A percentile compares a stretch with the other conserved stretches of the same genome.
These are phyloP conservation scores for Phytophthora crassamura DNA, from an alignment of 352 stramenopile genomes.

Conservation along the genomic window DNA sequence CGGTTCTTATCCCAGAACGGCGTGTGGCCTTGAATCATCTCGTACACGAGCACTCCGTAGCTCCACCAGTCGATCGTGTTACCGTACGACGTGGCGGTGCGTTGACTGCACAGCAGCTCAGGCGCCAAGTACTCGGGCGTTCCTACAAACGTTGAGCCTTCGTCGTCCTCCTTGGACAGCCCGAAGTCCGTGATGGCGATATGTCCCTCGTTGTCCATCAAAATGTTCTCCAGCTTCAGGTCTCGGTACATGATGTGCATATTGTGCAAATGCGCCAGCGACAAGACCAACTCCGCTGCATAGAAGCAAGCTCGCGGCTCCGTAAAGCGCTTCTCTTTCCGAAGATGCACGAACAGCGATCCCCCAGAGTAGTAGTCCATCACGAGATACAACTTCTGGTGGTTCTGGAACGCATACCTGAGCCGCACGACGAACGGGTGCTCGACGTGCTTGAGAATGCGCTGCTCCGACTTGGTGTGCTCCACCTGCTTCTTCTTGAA, in stretches of 20 bases:
- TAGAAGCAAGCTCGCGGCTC: slow-evolving; percentile 85
- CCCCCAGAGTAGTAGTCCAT: slow-evolving; percentile 92
- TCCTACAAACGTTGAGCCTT: slow-evolving; percentile 84
- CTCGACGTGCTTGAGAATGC: slow-evolving; percentile 88
- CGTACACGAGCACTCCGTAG: slow-evolving; percentile 86
- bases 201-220: slow-evolving; percentile 88
- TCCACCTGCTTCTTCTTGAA: slow-evolving; percentile 89
- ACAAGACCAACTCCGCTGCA: slow-evolving; percentile 84
- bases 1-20: slow-evolving; percentile 90
- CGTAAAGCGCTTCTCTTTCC: slow-evolving; percentile 75
- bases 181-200: slow-evolving; percentile 91
- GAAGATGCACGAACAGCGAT: slow-evolving; percentile 86
- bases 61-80: slow-evolving; percentile 92
- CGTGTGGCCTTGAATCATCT: slow-evolving; percentile 88
- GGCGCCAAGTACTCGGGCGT: slow-evolving; percentile 88
- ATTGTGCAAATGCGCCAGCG: slow-evolving; percentile 83
- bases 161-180: slow-evolving; percentile 86
- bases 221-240: slow-evolving; percentile 91
- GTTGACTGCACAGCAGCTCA: slow-evolving; percentile 76
- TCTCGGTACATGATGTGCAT: slow-evolving; percentile 93
- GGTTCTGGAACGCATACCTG: slow-evolving; percentile 90
- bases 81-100: slow-evolving; percentile 78
- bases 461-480: slow-evolving; percentile 90
- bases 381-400: slow-evolving; percentile 89
- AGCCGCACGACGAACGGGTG: slow-evolving; percentile 91